phyloP scores from a whole-genome alignment of 78 protist species.

The Neovahlkampfia damariscottae region DNA sequence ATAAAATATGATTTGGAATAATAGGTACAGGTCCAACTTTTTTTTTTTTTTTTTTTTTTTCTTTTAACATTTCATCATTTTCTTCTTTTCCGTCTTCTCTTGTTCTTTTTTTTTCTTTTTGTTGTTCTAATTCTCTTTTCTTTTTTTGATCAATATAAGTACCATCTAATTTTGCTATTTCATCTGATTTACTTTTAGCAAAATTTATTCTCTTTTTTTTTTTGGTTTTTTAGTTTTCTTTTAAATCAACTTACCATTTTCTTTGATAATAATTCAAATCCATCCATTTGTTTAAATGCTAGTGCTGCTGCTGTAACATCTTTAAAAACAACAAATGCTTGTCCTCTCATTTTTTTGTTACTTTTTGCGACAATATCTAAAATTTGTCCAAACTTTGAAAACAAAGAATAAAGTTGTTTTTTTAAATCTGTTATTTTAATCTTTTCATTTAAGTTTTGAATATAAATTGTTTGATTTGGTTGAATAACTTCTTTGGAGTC shows the following conservation, averaged over 20 bases:
- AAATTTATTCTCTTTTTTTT: conserved; percentile 31
- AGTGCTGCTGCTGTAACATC: conserved; percentile 64
- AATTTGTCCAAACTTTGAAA: conserved; percentile 47
- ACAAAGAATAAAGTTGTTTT: conserved; percentile 16
- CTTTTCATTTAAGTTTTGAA: background rate
- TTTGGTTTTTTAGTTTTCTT: background rate
- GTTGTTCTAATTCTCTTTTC: conserved; percentile 27
- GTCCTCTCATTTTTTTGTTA: conserved; percentile 79
- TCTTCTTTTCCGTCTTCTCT: background rate
- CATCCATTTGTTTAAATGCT: conserved; percentile 67
- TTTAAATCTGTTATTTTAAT: conserved; percentile 7
- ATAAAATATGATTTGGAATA: conserved; percentile 54
- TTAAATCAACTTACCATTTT: conserved; percentile 48
- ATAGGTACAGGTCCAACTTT: background rate
- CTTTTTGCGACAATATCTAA: conserved; percentile 69
- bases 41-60: background rate
- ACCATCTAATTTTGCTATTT: conserved; percentile 71
- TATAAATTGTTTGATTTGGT: background rate
- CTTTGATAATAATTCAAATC: conserved; percentile 68
- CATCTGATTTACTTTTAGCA: conserved; percentile 60
- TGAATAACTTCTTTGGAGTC: background rate
- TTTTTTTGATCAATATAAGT: conserved; percentile 26
- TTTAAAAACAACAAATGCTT: conserved; percentile 84
- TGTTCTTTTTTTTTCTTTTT: conserved; percentile 12
- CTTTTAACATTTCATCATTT: background rate